A percentile compares a stretch with the other conserved stretches of the same genome.
Conservation (phyloP, 2,329 filamentous ascomycete species). For the Beauveria brongniartii region DNA sequence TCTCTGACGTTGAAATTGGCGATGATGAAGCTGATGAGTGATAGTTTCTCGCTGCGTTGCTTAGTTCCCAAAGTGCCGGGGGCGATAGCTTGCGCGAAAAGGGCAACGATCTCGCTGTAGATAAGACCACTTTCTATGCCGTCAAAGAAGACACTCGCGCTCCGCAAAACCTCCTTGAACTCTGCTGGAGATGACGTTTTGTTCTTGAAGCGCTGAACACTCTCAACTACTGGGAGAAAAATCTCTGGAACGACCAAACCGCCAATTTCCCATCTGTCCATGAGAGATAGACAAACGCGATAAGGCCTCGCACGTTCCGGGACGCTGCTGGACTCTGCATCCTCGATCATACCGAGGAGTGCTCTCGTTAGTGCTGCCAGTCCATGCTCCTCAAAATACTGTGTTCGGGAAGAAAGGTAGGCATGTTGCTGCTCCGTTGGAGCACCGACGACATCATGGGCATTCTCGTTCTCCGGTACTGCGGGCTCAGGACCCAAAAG, state of each 20-base stretch:
- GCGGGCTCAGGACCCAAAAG: slow-evolving; percentile 70
- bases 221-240: slow-evolving; percentile 78
- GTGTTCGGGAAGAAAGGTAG: slow-evolving; percentile 52
- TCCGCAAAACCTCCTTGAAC: slow-evolving; percentile 80
- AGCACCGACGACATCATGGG: slow-evolving; percentile 36
- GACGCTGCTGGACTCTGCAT: slow-evolving; percentile 19
- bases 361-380: slow-evolving; percentile 65
- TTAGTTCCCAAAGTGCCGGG: slow-evolving; percentile 33
- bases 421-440: slow-evolving; percentile 34
- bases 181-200: slow-evolving; percentile 57
- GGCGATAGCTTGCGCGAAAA: slow-evolving; percentile 54
- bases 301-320: slow-evolving; percentile 75
- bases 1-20: slow-evolving; percentile 86
- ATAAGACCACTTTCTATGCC: slow-evolving; percentile 92
- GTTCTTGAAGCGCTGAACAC: slow-evolving; percentile 65
- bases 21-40: slow-evolving; percentile 73
- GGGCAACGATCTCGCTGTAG: slow-evolving; percentile 69
- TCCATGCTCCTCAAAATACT: slow-evolving; percentile 78
- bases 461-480: slow-evolving; percentile 38
- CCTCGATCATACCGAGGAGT: slow-evolving; percentile 66
- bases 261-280: slow-evolving; percentile 98
- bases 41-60: slow-evolving; percentile 55
- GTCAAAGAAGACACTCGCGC: slow-evolving; percentile 93
- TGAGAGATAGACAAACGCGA: slow-evolving; percentile 84
- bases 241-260: slow-evolving; percentile 80